Conservation (phyloP, 495 filamentous ascomycete species). For the Xylaria sp. region DNA sequence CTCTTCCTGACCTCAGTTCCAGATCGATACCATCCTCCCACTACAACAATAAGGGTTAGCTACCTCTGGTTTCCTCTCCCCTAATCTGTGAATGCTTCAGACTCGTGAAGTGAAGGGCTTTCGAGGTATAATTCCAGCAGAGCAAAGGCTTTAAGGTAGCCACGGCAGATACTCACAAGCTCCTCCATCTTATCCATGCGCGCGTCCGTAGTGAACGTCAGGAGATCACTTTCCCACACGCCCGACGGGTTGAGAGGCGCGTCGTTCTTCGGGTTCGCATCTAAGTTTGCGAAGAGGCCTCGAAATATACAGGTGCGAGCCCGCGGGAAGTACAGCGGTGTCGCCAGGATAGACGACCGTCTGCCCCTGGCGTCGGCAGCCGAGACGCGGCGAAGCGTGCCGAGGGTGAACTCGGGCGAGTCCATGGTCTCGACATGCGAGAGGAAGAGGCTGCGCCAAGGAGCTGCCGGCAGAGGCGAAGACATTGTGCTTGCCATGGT, state of each 20-base stretch:
- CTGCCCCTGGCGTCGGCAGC: constrained; percentile 7
- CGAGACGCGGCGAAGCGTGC: constrained; percentile 62
- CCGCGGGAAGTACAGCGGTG: constrained; percentile 45
- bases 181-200: constrained; percentile 84
- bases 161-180: constrained; percentile 52
- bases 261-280: constrained; percentile 68
- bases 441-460: constrained; percentile 73
- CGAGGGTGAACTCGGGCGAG: constrained; percentile 73
- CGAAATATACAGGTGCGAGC: constrained; percentile 70
- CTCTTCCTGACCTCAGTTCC: constrained; percentile 6
- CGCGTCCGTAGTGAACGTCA: constrained; percentile 85
- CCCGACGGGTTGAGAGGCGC: constrained; percentile 64
- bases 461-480: constrained; percentile 31
- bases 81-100: neutral
- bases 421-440: constrained; percentile 66
- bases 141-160: neutral
- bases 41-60: neutral
- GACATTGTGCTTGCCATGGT: constrained; percentile 28
- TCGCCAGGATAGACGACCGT: constrained; percentile 20
- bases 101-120: no score
- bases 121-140: neutral
- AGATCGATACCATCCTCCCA: constrained; percentile 34
- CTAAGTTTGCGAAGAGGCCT: constrained; percentile 78
- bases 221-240: constrained; percentile 74
- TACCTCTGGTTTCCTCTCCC: no score